Base-by-base conservation (phyloP, 768 basidiomycete species). In the Lentinula sp. region DNA sequence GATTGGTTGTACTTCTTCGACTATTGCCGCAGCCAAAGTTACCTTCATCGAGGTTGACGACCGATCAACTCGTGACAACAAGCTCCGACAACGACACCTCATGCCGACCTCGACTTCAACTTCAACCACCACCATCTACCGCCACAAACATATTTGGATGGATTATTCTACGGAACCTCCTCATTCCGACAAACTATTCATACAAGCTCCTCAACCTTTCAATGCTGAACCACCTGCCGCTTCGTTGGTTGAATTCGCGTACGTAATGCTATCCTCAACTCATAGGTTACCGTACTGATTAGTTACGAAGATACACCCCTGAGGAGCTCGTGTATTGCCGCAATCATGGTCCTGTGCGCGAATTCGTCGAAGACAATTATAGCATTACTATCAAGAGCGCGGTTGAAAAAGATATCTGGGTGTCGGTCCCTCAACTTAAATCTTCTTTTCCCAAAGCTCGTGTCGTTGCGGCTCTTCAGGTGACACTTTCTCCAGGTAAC, bases 211-310 rank as follows among this genome's bases (percentile, higher is more conserved):
- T 6, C 66, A 79, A 7, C 89, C 88, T 2, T 85, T 83, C 74
- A 91, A 91, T 67, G 88, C 88, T 16, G 89, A 92, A 64, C 85
- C 89, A 0, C 72, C 77, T 1, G 78, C 79, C 5, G 69, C 77
- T 41, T 77, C 79, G 16, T 77, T 91, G 12, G 79, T 84, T 18
- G 81, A 85, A 65, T 85, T 85, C 18, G 48, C 43, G 57, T 39
- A 51, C 60, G 42, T 20, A 35, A 20, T 35, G 37, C 36, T 13
- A 51, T 15, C 5, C 51, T 10, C 4, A 18, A 41, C 33, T 37
- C 13, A 37, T 48, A 8, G 10, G 18, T n/a, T 18, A 32, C 9
- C 9, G 28, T 36, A 28, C 16, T 37, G n/a, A 59, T 4, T 23
- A 10, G 12, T 12, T 66, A 68, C 62, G 0, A 56, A 56, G 55